Base-by-base conservation (phyloP, 371 early-diverging fungal species). In the Rhizomucor miehei region DNA sequence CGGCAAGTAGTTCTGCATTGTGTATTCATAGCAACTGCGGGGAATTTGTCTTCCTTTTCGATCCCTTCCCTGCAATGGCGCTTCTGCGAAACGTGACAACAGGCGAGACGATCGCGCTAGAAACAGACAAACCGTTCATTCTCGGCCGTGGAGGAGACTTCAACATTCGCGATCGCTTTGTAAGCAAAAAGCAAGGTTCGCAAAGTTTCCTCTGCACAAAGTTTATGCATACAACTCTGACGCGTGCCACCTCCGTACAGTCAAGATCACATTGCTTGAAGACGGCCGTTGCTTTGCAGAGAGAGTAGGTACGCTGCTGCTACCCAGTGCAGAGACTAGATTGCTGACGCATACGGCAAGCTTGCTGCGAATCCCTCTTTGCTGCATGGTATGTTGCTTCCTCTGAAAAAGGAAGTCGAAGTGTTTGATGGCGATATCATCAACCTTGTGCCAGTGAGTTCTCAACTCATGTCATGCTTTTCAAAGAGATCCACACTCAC, bases 241-340 rank as follows among this genome's bases (percentile, higher is more conserved):
- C 19, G 25, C 36, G 16, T 29, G 29, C 38, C 10, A 5, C 17
- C 23, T 46, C 19, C 11, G 6, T 37, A 5, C 9, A 57, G 57
- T 57, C 35, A 11, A 51, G 24, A 17, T 57, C 20, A 57, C 57
- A 6, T 35, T 57, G 11, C 39, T 51, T 5, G 46, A 51, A 16
- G 57, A 57, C n/a, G 51, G 52, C 9, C 51, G 57, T 23, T 57
- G 57, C 21, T 57, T 57, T 57, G 51, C 45, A 14, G 24, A 51
- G 43, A 23, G 48, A 16, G 57, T 51, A 57, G 17, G 44, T 45
- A 41, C 11, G 14, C 14, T 41, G 14, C 14, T 14, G 41, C 16
- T 19, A 11, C 16, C 10, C 38, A 10, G 38, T 9, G 14, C 9
- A 38, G 38, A 38, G 38, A 38, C 10, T n/a, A n/a, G 14, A 38